These are phyloP conservation scores for Verticillium dahliae DNA, from an alignment of 2,329 filamentous ascomycete genomes.

Conservation along the genomic window DNA sequence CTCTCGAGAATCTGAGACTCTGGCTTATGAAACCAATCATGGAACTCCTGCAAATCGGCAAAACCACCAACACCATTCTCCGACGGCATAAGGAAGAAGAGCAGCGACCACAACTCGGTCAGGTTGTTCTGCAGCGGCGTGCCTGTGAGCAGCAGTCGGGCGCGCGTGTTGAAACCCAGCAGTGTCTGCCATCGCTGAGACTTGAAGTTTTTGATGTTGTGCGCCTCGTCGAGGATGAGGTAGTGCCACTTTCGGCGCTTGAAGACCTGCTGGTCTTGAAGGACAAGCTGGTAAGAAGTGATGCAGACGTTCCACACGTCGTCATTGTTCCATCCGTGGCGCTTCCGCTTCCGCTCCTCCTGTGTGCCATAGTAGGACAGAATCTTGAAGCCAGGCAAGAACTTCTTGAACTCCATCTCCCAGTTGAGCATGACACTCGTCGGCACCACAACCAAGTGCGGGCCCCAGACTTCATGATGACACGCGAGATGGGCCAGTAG, in stretches of 20 bases:
- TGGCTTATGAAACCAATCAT: conserved; percentile 90
- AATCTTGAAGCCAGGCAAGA: conserved; percentile 96
- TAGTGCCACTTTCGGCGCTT: conserved; percentile 94
- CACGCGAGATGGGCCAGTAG: conserved; percentile 88
- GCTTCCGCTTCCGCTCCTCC: conserved; percentile 85
- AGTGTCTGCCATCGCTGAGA: conserved; percentile 95
- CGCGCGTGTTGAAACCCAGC: conserved; percentile 85
- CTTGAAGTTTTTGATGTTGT: conserved; percentile 99
- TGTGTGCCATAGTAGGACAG: conserved; percentile 93
- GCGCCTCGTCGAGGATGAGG: conserved; percentile 94
- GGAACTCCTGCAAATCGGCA: conserved; percentile 91
- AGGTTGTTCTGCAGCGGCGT: conserved; percentile 96
- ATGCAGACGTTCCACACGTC: conserved; percentile 96
- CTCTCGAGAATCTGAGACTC: conserved; percentile 96
- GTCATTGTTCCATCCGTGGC: conserved; percentile 87
- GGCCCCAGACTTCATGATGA: conserved; percentile 86
- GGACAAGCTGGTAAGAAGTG: conserved; percentile 92
- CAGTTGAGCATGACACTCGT: conserved; percentile 99
- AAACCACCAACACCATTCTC: conserved; percentile 84
- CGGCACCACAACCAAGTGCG: conserved; percentile 90
- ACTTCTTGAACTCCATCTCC: conserved; percentile 99
- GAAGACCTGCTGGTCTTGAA: conserved; percentile 91
- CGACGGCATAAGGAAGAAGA: conserved; percentile 94
- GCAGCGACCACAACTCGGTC: conserved; percentile 90
- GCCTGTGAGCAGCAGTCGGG: conserved; percentile 81